Conservation (phyloP, 2,329 filamentous ascomycete genomes). For the Alternaria sp. region DNA sequence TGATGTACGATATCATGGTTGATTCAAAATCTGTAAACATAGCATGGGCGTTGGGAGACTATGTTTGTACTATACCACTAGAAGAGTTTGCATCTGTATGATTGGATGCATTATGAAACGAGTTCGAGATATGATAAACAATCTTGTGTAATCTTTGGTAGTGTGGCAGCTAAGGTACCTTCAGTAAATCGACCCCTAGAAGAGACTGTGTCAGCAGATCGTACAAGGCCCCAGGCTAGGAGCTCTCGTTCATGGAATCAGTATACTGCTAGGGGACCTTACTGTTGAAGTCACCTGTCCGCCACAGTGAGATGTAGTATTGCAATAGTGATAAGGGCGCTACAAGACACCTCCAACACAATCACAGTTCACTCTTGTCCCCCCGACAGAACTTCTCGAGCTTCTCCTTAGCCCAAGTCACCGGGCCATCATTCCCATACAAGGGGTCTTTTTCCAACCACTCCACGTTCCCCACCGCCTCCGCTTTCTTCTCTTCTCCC, state of each 20-base stretch:
- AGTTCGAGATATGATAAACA: neutral
- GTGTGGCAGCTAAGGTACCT: neutral
- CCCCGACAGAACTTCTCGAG: constrained; percentile 16
- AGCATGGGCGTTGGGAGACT: constrained; percentile 16
- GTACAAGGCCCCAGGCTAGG: no score
- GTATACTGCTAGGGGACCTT: no score
- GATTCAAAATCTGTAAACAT: constrained; percentile 3
- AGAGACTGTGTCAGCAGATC: no score
- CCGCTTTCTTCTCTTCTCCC: constrained; percentile 64
- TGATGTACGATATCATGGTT: constrained; percentile 17
- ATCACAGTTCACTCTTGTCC: constrained; percentile 13
- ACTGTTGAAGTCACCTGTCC: no score
- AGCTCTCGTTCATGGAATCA: no score
- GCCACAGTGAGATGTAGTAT: no score
- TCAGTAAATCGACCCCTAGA: neutral
- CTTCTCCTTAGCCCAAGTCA: constrained; percentile 32
- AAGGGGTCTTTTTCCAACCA: constrained; percentile 71
- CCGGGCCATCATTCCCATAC: constrained; percentile 39
- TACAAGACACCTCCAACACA: neutral
- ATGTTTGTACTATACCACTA: constrained; percentile 13
- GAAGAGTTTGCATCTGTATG: constrained; percentile 13
- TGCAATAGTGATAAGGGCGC: rapidly evolving
- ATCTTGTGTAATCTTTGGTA: neutral
- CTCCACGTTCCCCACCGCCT: constrained; percentile 57
- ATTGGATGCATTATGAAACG: constrained; percentile 6